Base-by-base conservation (phyloP, 1,284 basidiomycete genomes). In the Malassezia vespertilionis region DNA sequence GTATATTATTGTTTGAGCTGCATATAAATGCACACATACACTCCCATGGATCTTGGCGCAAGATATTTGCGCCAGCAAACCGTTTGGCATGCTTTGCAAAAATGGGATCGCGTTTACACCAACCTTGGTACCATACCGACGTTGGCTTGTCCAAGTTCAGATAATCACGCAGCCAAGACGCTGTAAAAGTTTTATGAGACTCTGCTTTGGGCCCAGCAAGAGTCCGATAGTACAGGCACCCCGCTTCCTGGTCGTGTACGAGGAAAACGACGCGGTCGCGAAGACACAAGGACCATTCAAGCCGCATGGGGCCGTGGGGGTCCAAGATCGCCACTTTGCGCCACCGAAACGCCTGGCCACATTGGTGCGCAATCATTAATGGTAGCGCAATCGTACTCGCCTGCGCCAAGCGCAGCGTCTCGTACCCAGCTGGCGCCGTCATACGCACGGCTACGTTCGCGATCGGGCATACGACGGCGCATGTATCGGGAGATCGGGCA, bases 1-100 rank as follows among this genome's bases (percentile, higher is more conserved):
- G 64, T 21, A 70, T 97, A 62, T 97, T 91, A 71, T 97, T 97
- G 66, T 96, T 97, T 1, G 89, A 87, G 14, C 89, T 95, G 65
- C 91, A 97, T 57, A 99, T 95, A 74, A 97, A 97, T 17, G 62
- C 60, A 36, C 59, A 65, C 17, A 69, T 47, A 37, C 64, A 67
- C 33, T 69, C 93, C 82, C 88, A 97, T 44, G 88, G 86, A 66
- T 95, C 89, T 70, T 97, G 91, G 56, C 86, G 76, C 30, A 96
- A 73, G 56, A 96, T 83, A 33, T 82, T 60, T 1, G 78, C 73
- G 0, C 78, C 78, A 3, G 63, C 63, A 39, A 83, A 80, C 17
- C 83, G 60, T 46, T 78, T 75, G 34, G 75, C 72, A 3, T 86
- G 72, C 21, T 74, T 75, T 8, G 77, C 75, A 69, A 97, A 95